Evolutionary conservation across 495 filamentous ascomycete species (phyloP), one percentile per base, ranked within the genome.

Genomic region (Ascobolus immersus): DNA sequence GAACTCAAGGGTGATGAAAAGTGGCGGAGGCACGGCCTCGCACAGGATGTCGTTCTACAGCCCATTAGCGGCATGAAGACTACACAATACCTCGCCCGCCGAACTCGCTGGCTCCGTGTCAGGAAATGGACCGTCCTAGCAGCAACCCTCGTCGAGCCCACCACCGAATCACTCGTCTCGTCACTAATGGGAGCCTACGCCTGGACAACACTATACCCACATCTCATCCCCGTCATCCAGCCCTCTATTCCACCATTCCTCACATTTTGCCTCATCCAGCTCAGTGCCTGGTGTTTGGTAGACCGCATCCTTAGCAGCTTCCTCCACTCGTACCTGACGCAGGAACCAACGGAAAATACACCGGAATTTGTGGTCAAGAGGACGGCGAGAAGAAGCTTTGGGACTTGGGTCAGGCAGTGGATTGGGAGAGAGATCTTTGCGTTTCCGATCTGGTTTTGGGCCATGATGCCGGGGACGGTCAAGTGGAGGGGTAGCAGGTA

Each of bases 61-160:
- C 89, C 89, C 12, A 75, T 90, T 45, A 66, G 70, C 0, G 62
- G 69, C 28, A 81, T 86, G 69, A 69, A 69, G n/a, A 57, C 89
- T 2, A 51, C 49, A 4, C 73, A 76, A 8, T 93, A 91, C 52
- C 61, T 81, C 17, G 75, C 72, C 2, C 71, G 89, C 11, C 67
- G 89, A 4, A 69, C 84, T 0, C 65, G 89, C 27, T 99, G 89
- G 89, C 55, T 93, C 12, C 67, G 89, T 0, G 89, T 91, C 3
- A 62, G 89, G 20, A 99, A 94, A 48, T 99, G 77, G 59, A 92
- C 82, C 4, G 84, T 93, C 20, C 57, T 75, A 12, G 58, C 73
- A 0, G 89, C 89, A 0, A 93, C 89, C 0, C 55, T 93, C 1
- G 73, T 92, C n/a, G 89, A 99, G 43, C 84, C 82, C 0, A 81